Base-by-base conservation (phyloP, 2,329 filamentous ascomycete genomes). In the Cercospora sp. region DNA sequence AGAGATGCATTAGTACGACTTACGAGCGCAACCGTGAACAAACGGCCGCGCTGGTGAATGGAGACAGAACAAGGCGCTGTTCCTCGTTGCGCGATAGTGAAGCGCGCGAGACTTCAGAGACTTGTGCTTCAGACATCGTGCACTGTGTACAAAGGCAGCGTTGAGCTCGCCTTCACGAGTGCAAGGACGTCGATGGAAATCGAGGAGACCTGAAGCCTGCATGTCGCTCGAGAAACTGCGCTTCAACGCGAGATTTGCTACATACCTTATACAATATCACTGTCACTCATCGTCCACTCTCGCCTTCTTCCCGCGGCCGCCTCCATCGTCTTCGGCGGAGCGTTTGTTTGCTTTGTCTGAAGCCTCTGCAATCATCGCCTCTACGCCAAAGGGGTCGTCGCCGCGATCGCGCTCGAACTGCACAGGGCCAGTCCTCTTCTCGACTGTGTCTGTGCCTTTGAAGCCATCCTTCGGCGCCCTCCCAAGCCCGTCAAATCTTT, bases 311-410 rank as follows among this genome's bases (percentile, higher is more conserved):
- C 86, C 76, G 23, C 79, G 78, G 67, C 83, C 79, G 53, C 79
- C 77, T 66, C 82, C 78, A 45, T 91, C 90, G 73, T 93, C 89
- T 68, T 95, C 81, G 0, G 92, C 92, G 77, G 91, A 93, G 40
- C 91, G 88, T 78, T 93, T 89, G 81, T 91, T 92, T 42, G 87
- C 75, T 64, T 83, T 79, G 83, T 88, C 75, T 85, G 84, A 84
- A 28, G 85, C 93, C 79, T 97, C 93, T 40, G 88, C 90, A 78
- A 99, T 88, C 83, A 99, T 97, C 75, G 92, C 91, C 78, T 97
- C 93, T 73, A 98, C 95, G 60, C 96, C 94, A 79, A 98, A 98
- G 0, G 93, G 93, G 80, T 98, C 94, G 18, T 84, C 48, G 79
- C 79, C 77, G 31, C 81, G 86, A 63, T 97, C 94, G 80, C 94